Evolutionary conservation across 257 asterid species (phyloP), one percentile per base, ranked within the genome.

Genomic region (Nicotiana knightiana): DNA sequence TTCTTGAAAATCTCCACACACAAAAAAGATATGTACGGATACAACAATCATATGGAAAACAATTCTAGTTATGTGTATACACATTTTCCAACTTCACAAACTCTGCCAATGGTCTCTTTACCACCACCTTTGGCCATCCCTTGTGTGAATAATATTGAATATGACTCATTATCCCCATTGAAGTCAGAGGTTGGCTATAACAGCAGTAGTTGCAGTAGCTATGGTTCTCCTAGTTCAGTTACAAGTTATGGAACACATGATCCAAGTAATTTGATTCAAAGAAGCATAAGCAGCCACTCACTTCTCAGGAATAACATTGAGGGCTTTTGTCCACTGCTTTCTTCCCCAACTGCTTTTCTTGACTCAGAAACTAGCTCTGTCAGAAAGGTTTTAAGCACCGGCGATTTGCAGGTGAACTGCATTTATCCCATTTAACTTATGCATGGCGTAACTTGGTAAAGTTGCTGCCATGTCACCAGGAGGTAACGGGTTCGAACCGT

Each of bases 241-340:
- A 61, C 87, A 8, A 85, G 86, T 81, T 85, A 83, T 80, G 90
- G 84, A 8, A 63, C 83, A 4, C 51, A 82, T 58, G 86, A 86
- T 18, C 85, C 77, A 33, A 82, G 88, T 2, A 87, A 86, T 63
- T 54, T 86, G 21, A 86, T 94, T 9, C 97, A 90, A 64, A 87
- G 96, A 82, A 91, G 97, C 89, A 85, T 81, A 67, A 93, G 97
- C 62, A 91, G 92, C 79, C 96, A 89, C 85, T 89, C 97, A 11
- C 85, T 93, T 59, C 92, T 75, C 80, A 75, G 82, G 4, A 89
- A 82, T 26, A 91, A 88, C 81, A 32, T 79, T 13, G 94, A 92
- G 3, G 85, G 86, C 46, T 85, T 89, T 64, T 82, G 84, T 76
- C 88, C 89, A 3, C 80, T 88, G 37, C 63, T 86, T 76, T 88